phyloP scores from a whole-genome alignment of 2,329 filamentous ascomycete species.

The Pseudocercospora ulei region DNA sequence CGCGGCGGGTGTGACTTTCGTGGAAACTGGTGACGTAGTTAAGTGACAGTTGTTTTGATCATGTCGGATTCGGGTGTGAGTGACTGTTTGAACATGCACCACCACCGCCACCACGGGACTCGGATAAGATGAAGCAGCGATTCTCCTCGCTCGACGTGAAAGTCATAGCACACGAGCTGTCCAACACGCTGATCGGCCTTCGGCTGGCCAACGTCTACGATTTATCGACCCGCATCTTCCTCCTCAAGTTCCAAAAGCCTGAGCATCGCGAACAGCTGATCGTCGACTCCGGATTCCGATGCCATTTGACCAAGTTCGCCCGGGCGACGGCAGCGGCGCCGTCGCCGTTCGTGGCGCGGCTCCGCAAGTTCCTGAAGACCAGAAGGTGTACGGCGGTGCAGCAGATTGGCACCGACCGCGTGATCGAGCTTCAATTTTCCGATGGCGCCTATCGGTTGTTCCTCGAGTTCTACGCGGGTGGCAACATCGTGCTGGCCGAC shows the following conservation, averaged over 20 bases:
- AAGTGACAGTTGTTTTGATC: too few relatives aligned
- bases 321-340: conserved; percentile 76
- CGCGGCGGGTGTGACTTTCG: too few relatives aligned
- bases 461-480: conserved; percentile 91
- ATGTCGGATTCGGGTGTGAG: too few relatives aligned
- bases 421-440: conserved; percentile 86
- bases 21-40: too few relatives aligned
- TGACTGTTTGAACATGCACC: not conserved
- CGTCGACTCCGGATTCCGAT: conserved; percentile 90
- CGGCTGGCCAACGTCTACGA: conserved; percentile 93
- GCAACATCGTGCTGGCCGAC: conserved; percentile 90
- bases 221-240: conserved; percentile 85
- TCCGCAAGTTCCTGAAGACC: conserved; percentile 83
- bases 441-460: conserved; percentile 82
- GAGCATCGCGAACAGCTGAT: conserved; percentile 81
- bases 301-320: conserved; percentile 83
- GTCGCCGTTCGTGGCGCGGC: conserved; percentile 70
- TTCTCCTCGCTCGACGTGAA: conserved; percentile 73
- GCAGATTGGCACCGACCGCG: conserved; percentile 85
- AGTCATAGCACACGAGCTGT: conserved; percentile 88
- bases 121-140: conserved; percentile 58
- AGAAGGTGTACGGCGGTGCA: conserved; percentile 67
- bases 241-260: conserved; percentile 89
- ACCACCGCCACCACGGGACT: not conserved
- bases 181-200: conserved; percentile 61